Percentiles rank a stretch among this genome's conserved stretches.
phyloP scores from a whole-genome alignment of 202 grass and related monocot genomes.

The Zizania palustris region DNA sequence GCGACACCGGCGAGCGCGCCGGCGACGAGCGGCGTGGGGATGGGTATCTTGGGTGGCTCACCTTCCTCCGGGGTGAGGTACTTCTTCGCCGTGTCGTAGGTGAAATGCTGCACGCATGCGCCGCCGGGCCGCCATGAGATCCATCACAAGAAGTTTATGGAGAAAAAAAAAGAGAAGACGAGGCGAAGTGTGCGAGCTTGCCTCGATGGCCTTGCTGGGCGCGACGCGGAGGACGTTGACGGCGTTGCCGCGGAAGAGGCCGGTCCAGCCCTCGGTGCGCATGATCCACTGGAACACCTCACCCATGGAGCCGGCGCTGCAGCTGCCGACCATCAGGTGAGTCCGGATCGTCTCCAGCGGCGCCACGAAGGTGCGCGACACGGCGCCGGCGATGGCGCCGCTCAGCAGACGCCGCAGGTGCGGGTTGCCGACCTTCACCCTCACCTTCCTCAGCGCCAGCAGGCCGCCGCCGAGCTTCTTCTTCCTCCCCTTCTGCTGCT shows the following conservation, averaged over 20 bases:
- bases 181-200: background rate
- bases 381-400: slow-evolving; percentile 72
- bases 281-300: slow-evolving; percentile 71
- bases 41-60: slow-evolving; percentile 55
- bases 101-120: slow-evolving; percentile 55
- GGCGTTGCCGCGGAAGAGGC: slow-evolving; percentile 83
- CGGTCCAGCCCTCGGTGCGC: slow-evolving; percentile 67
- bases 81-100: slow-evolving; percentile 78
- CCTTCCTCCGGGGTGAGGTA: slow-evolving; percentile 56
- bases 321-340: slow-evolving; percentile 82
- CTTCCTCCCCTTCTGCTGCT: background rate
- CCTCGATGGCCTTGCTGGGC: slow-evolving; percentile 91
- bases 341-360: slow-evolving; percentile 88
- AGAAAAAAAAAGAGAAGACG: background rate
- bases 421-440: slow-evolving; percentile 64
- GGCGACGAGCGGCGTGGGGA: slow-evolving; percentile 69
- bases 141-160: background rate
- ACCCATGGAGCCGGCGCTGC: slow-evolving; percentile 45
- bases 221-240: slow-evolving; percentile 82
- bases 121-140: background rate
- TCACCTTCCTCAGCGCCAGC: slow-evolving; percentile 31
- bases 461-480: slow-evolving; percentile 2
- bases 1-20: slow-evolving; percentile 78
- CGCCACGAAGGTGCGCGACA: slow-evolving; percentile 81
- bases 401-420: slow-evolving; percentile 70